A percentile compares a stretch with the other conserved stretches of the same genome.
phyloP scores from a whole-genome alignment of 2,329 filamentous ascomycete species.

The Xylariaceae sp. region DNA sequence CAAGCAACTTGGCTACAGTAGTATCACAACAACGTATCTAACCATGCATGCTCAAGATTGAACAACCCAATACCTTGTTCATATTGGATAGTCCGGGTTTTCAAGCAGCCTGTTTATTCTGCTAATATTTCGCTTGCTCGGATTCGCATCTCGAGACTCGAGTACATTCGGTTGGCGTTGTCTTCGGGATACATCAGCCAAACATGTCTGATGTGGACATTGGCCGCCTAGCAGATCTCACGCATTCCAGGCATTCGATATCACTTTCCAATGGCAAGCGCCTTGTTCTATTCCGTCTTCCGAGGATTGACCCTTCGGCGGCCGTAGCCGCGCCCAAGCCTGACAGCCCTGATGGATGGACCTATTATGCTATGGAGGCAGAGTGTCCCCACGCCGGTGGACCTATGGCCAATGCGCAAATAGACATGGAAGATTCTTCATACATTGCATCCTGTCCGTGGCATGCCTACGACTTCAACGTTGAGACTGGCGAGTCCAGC shows the following conservation, averaged over 20 bases:
- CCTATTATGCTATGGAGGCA: conserved; percentile 51
- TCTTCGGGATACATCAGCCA: conserved; percentile 2
- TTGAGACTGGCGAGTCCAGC: conserved; percentile 51
- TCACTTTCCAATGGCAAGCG: conserved; percentile 47
- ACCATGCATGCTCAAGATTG: not conserved
- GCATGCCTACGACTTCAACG: conserved; percentile 54
- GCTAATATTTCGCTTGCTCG: not conserved
- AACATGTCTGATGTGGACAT: conserved; percentile 35
- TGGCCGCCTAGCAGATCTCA: conserved; percentile 38
- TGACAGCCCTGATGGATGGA: conserved; percentile 44
- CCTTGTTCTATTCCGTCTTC: conserved; percentile 48
- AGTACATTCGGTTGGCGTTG: not conserved
- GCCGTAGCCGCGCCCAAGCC: conserved; percentile 30
- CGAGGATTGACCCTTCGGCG: conserved; percentile 40
- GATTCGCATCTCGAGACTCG: too few relatives aligned
- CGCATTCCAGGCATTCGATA: conserved; percentile 45
- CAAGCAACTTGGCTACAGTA: not conserved
- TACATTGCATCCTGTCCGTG: conserved; percentile 51
- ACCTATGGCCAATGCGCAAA: conserved; percentile 47
- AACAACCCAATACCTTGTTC: not conserved
- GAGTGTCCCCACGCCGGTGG: conserved; percentile 51
- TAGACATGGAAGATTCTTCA: conserved; percentile 51
- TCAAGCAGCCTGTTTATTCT: not conserved
- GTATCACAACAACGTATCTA: not conserved
- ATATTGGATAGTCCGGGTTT: not conserved